Base-by-base conservation (phyloP, 2,329 filamentous ascomycete genomes). In the Xenoacremonium recifei region DNA sequence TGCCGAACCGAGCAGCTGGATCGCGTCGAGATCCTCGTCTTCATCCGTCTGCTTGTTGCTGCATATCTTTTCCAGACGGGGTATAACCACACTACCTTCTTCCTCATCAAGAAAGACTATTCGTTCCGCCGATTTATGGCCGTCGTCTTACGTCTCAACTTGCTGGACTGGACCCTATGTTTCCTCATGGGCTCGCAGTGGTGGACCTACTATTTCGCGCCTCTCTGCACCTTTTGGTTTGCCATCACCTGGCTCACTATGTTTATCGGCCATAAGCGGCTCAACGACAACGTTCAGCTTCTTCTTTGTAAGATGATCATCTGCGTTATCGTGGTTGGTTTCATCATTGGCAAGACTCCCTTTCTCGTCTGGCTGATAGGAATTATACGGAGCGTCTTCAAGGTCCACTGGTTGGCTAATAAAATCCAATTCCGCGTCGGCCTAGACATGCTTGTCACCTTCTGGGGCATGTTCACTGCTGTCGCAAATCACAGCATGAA, bases 221-320 rank as follows among this genome's bases (percentile, higher is more conserved):
- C 78, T 1, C 64, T 82, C 2, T 68, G 76, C 29, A 80, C 71
- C 36, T 81, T 84, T 55, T 85, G 80, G 77, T 85, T 82, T 54
- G 48, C 80, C 5, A 62, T 81, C 17, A 64, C 79, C n/a, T 84
- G 72, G 54, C 48, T 64, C 21, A 80, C 76, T 4, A 63, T 5
- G 67, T 67, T 7, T 35, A 67, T 5, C 38, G 73, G n/a, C 69
- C 67, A 32, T 16, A 32, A 32, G 29, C 10, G 9, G 9, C 10
- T 32, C 10, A 32, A 32, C 15, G 10, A 32, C 10, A 15, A 32
- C 15, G 10, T 9, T 9, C 29, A 32, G 16, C 16, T 15, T 32
- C 10, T 32, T 9, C 6, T 32, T 16, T 32, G 29, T 15, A 32
- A 32, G 29, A 32, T 32, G 6, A 32, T 32, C 16, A 11, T 9